Evolutionary conservation across 768 basidiomycete species (phyloP), one percentile per base, ranked within the genome.

Genomic region (Mycena latifolia): DNA sequence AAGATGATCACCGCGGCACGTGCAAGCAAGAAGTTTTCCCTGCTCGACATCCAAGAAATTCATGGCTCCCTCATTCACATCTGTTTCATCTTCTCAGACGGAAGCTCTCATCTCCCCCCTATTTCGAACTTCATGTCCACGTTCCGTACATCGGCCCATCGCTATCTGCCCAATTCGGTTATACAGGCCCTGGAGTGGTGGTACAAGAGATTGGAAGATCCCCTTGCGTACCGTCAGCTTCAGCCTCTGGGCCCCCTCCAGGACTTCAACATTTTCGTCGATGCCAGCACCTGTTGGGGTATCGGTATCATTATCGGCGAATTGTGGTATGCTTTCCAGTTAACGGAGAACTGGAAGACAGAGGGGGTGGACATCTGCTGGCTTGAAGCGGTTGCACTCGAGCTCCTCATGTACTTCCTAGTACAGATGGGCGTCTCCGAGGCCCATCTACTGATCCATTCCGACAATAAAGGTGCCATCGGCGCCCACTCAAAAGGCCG

Each of bases 241-340:
- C 12, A 52, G 7, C 51, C 31, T 5, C 2, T 52, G 2, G 33
- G 47, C 15, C 39, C 54, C 1, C 22, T 41, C 7, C 39, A 12
- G 5, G 54, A 55, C 25, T 2, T 18, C 8, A 2, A 24, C 24
- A 55, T 55, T 5, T 55, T 27, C 25, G 54, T 55, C 10, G 54
- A 55, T 43, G 54, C 54, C 1, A 15, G 10, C 15, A 55, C 54
- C 1, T 55, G 15, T 6, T 55, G 54, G 54, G 54, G 54, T 15
- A 18, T 55, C 18, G 39, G 54, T 14, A 41, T 55, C 12, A 25
- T 55, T 20, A 55, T 55, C 10, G 54, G 37, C 2, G 5, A 20
- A 1, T 5, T 2, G 6, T 55, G 54, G 54, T 55, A 55, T 29
- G 25, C 54, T 5, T 43, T 41, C 54, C n/a, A 28, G 24, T 37